Evolutionary conservation across 1,284 basidiomycete species (phyloP).

Genomic region (Melampsora occidentalis): DNA sequence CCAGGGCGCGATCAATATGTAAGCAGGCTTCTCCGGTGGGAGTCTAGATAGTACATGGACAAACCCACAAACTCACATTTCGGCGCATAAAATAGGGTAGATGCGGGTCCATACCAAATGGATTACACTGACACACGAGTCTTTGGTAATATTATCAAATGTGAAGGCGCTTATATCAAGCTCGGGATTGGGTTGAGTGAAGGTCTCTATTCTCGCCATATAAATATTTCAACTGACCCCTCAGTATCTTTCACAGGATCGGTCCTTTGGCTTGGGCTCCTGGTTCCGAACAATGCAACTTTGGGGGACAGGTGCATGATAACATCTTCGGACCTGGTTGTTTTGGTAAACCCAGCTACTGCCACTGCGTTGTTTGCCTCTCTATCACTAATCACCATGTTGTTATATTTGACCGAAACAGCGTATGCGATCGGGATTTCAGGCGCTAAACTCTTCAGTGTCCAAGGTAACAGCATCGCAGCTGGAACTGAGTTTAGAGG

Average conservation of each 20-base stretch:
- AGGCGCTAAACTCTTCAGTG: constrained; percentile 30
- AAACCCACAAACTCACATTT: no score
- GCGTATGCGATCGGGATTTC: constrained; percentile 40
- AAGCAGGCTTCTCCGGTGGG: neutral
- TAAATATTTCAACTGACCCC: neutral
- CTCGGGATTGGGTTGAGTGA: constrained; percentile 32
- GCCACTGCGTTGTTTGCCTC: no score
- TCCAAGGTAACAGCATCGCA: constrained; percentile 28
- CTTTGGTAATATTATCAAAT: constrained; percentile 36
- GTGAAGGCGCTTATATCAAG: constrained; percentile 38
- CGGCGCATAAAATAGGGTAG: constrained; percentile 21
- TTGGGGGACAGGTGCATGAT: constrained; percentile 36
- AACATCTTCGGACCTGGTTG: constrained; percentile 41
- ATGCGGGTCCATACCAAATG: constrained; percentile 25
- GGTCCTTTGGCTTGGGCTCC: constrained; percentile 33
- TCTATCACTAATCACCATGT: no score
- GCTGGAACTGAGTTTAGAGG: constrained; percentile 31
- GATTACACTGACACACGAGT: constrained; percentile 39
- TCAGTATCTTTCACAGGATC: constrained; percentile 18
- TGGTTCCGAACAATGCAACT: constrained; percentile 9
- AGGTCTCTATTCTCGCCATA: neutral
- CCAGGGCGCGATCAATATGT: constrained; percentile 44
- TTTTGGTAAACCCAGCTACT: constrained; percentile 12
- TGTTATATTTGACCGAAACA: neutral
- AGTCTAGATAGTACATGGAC: no score